Evolutionary conservation across 2,329 filamentous ascomycete species (phyloP).

Genomic region (Diaporthe vexans): DNA sequence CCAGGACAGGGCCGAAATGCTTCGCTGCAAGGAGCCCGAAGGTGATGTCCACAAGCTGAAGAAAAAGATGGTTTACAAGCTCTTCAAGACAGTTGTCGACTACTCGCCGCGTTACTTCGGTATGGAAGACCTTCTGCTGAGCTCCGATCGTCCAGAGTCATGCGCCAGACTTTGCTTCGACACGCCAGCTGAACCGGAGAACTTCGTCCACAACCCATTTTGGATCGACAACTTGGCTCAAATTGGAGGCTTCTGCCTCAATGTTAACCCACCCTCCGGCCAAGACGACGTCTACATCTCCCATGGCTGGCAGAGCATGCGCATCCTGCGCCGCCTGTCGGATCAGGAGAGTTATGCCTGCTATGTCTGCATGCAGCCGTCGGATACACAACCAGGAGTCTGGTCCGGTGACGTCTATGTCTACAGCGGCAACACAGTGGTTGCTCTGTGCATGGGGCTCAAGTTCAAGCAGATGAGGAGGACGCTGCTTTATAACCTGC

Average conservation of each 20-base stretch:
- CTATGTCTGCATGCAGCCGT: constrained; percentile 70
- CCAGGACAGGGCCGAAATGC: constrained; percentile 1
- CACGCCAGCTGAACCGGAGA: constrained; percentile 54
- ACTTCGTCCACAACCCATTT: constrained; percentile 68
- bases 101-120: constrained; percentile 72
- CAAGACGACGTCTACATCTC: constrained; percentile 70
- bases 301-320: constrained; percentile 69
- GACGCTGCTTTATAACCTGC: constrained; percentile 35
- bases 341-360: constrained; percentile 61
- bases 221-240: constrained; percentile 72
- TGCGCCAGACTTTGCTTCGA: constrained; percentile 56
- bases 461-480: constrained; percentile 42
- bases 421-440: constrained; percentile 64
- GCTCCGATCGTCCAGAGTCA: constrained; percentile 60
- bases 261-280: constrained; percentile 68
- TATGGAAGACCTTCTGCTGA: constrained; percentile 70
- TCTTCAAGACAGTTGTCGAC: constrained; percentile 70
- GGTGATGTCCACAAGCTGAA: constrained; percentile 64
- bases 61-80: constrained; percentile 65
- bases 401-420: constrained; percentile 68
- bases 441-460: constrained; percentile 54
- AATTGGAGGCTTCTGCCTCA: constrained; percentile 72
- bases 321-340: constrained; percentile 61
- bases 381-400: constrained; percentile 64
- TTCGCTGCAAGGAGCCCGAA: constrained; percentile 8